phyloP scores from a whole-genome alignment of 2,329 filamentous ascomycete genomes.

The Alternaria consortialis region DNA sequence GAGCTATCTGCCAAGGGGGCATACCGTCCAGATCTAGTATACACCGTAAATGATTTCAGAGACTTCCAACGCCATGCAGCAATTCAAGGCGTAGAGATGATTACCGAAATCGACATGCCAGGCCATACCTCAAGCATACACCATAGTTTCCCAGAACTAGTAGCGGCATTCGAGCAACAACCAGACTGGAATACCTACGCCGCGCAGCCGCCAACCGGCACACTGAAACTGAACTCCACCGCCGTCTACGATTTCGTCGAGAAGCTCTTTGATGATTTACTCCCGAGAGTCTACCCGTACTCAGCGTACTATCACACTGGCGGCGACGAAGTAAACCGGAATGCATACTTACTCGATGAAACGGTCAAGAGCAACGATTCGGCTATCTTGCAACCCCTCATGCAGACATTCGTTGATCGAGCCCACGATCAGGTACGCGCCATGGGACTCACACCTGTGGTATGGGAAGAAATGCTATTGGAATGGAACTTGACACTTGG shows the following conservation, averaged over 20 bases:
- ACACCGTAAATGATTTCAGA: conserved; percentile 70
- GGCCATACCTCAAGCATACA: conserved; percentile 77
- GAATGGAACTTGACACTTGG: conserved; percentile 80
- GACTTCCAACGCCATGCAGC: conserved; percentile 75
- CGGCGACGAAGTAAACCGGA: conserved; percentile 84
- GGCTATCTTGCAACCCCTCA: conserved; percentile 73
- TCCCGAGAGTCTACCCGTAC: conserved; percentile 69
- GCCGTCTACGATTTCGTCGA: conserved; percentile 76
- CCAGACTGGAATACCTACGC: conserved; percentile 63
- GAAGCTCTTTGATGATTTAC: conserved; percentile 75
- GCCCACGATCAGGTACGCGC: conserved; percentile 72
- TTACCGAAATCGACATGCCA: conserved; percentile 82
- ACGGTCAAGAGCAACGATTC: conserved; percentile 73
- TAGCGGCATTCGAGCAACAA: conserved; percentile 68
- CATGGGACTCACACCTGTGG: conserved; percentile 74
- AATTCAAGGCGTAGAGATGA: conserved; percentile 73
- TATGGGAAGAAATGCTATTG: conserved; percentile 88
- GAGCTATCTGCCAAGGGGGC: conserved; percentile 76
- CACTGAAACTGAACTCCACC: conserved; percentile 78
- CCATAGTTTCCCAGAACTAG: conserved; percentile 73
- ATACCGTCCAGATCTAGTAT: conserved; percentile 72
- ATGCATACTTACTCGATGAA: conserved; percentile 75
- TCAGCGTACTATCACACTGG: conserved; percentile 83
- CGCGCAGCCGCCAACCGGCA: conserved; percentile 65
- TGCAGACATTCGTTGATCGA: conserved; percentile 79